Evolutionary conservation across 1,139 yeast species (phyloP).

Genomic region (Protomyces inundatus): DNA sequence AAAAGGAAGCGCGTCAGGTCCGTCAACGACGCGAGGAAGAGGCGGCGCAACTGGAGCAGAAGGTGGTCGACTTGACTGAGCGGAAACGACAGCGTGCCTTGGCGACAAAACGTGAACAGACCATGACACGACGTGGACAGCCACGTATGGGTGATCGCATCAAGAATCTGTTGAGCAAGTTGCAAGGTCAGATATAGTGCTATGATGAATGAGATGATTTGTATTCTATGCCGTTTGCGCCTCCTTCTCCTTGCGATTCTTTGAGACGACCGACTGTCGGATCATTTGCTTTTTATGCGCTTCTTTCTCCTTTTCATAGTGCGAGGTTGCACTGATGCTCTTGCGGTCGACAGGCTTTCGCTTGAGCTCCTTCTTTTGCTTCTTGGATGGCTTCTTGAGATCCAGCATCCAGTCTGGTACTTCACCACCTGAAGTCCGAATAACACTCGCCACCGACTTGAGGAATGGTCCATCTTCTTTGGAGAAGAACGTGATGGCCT

Average conservation of each 20-base stretch:
- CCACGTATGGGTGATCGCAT: constrained; percentile 23
- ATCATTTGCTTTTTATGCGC: constrained; percentile 25
- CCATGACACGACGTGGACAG: constrained; percentile 18
- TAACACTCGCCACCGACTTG: constrained; percentile 77
- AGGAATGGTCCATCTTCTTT: constrained; percentile 75
- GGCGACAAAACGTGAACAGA: constrained; percentile 11
- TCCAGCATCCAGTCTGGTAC: constrained; percentile 77
- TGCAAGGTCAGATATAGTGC: background rate
- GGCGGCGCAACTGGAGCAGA: background rate
- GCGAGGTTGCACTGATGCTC: constrained; percentile 22
- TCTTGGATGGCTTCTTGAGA: constrained; percentile 61
- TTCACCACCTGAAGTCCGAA: constrained; percentile 84
- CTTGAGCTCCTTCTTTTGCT: constrained; percentile 61
- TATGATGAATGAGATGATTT: background rate
- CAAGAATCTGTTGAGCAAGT: constrained; percentile 13
- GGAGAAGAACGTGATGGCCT: constrained; percentile 87
- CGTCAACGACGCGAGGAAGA: background rate
- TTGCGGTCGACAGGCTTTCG: constrained; percentile 44
- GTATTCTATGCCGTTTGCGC: background rate
- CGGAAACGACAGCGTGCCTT: background rate
- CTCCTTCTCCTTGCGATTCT: constrained; percentile 5
- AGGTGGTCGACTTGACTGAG: background rate
- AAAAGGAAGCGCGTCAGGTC: background rate
- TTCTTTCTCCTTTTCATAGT: constrained; percentile 23
- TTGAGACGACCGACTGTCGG: constrained; percentile 5